phyloP scores from a whole-genome alignment of 192 early-diverging fungal species.

The Coemansia sp. region DNA sequence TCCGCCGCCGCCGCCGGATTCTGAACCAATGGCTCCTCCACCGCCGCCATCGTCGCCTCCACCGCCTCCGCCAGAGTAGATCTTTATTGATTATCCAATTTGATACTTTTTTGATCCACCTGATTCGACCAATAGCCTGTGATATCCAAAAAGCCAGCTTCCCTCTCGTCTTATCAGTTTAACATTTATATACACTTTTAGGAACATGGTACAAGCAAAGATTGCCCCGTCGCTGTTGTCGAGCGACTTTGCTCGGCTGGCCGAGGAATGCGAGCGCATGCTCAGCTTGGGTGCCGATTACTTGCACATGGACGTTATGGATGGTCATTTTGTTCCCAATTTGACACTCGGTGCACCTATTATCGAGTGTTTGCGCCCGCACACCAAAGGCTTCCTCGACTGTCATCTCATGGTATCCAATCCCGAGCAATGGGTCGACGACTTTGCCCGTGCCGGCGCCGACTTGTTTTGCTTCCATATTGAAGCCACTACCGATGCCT shows the following conservation, averaged over 20 bases:
- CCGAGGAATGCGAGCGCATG: slow-evolving; percentile 86
- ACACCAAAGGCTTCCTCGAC: slow-evolving; percentile 88
- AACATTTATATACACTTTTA: not conserved
- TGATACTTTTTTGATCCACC: not conserved
- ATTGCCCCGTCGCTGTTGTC: slow-evolving; percentile 92
- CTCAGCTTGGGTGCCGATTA: slow-evolving; percentile 87
- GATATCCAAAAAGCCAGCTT: no score
- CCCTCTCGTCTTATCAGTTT: no score
- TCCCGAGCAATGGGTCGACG: slow-evolving; percentile 88
- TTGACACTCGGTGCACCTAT: slow-evolving; percentile 93
- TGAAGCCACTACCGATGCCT: slow-evolving; percentile 79
- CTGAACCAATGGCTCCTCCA: slow-evolving; percentile 2
- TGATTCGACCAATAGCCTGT: no score
- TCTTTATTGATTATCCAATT: not conserved
- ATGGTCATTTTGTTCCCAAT: slow-evolving; percentile 98
- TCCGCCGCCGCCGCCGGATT: slow-evolving; percentile 11
- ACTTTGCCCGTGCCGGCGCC: slow-evolving; percentile 89
- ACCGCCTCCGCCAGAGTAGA: slow-evolving; percentile 21
- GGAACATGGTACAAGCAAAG: slow-evolving; percentile 68
- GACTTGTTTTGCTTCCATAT: slow-evolving; percentile 89
- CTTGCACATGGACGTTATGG: slow-evolving; percentile 92
- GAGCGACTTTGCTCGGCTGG: slow-evolving; percentile 84
- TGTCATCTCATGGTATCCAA: slow-evolving; percentile 78
- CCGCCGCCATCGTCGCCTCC: slow-evolving; percentile 14
- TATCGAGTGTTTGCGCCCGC: slow-evolving; percentile 80